These are phyloP conservation scores for Allium fistulosum DNA, from an alignment of 106 monocot species.

Conservation along the genomic window DNA sequence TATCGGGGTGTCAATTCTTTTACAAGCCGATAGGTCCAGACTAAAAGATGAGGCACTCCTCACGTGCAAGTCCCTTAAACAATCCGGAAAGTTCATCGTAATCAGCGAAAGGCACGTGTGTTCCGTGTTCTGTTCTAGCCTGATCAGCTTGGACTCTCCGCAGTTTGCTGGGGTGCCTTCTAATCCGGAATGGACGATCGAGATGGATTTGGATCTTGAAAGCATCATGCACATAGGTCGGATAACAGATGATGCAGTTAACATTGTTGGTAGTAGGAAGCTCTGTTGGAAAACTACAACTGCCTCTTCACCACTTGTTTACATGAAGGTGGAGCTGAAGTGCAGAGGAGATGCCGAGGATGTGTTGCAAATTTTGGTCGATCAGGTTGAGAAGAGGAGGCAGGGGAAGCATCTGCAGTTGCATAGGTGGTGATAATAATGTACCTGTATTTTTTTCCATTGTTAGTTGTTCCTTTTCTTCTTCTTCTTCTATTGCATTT, in stretches of 20 bases:
- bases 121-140: constrained; percentile 32
- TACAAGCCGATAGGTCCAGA: constrained; percentile 47
- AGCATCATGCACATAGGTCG: constrained; percentile 77
- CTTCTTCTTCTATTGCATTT: no score
- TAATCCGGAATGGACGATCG: constrained; percentile 66
- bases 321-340: constrained; percentile 43
- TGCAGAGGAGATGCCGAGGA: constrained; percentile 67
- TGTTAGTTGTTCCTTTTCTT: no score
- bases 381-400: constrained; percentile 36
- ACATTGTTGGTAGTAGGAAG: constrained; percentile 68
- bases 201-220: constrained; percentile 61
- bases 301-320: constrained; percentile 30
- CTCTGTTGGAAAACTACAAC: constrained; percentile 10
- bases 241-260: constrained; percentile 28
- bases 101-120: constrained; percentile 44
- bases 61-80: constrained; percentile 51
- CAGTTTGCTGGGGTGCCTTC: constrained; percentile 59
- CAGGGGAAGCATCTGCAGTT: constrained; percentile 24
- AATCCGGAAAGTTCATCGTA: constrained; percentile 53
- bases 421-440: no score
- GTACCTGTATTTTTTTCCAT: no score
- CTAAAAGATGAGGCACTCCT: constrained; percentile 61
- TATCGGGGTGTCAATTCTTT: constrained; percentile 55
- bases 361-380: constrained; percentile 51
- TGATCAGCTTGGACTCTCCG: constrained; percentile 35